Conservation (phyloP, 306 rosid species). For the Lotus japonicus region DNA sequence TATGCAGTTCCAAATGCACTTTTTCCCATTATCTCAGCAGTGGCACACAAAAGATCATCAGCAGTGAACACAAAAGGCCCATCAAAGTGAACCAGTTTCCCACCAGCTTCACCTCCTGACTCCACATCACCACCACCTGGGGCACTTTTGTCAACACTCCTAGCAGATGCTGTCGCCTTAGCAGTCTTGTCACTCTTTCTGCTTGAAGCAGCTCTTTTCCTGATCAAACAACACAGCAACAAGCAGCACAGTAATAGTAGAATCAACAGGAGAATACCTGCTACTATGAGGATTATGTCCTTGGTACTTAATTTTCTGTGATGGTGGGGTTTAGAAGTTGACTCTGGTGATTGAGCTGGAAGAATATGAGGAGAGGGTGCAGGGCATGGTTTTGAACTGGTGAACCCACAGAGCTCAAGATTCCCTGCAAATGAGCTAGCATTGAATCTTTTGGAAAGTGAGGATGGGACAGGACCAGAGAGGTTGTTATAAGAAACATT, state of each 20-base stretch:
- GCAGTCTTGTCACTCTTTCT: conserved; percentile 35
- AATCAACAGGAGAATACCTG: conserved; percentile 59
- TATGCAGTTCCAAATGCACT: conserved; percentile 88
- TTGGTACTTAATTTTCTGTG: conserved; percentile 61
- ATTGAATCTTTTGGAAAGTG: conserved; percentile 68
- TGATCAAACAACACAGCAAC: conserved; percentile 61
- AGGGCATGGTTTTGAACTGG: conserved; percentile 55
- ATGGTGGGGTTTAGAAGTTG: conserved; percentile 24
- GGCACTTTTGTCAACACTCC: conserved; percentile 43
- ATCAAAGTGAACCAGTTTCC: conserved; percentile 71
- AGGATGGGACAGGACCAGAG: conserved; percentile 70
- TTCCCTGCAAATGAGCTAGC: conserved; percentile 80
- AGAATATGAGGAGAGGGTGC: conserved; percentile 40
- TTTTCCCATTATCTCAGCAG: conserved; percentile 93
- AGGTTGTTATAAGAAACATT: conserved; percentile 85
- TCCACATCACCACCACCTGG: conserved; percentile 41
- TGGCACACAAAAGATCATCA: conserved; percentile 83
- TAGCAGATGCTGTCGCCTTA: conserved; percentile 35
- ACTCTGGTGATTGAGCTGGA: conserved; percentile 47
- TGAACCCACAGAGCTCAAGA: conserved; percentile 69
- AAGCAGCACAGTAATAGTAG: conserved; percentile 67
- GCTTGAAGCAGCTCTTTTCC: conserved; percentile 51
- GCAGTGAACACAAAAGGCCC: conserved; percentile 88
- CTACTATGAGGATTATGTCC: conserved; percentile 78
- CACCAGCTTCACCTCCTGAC: conserved; percentile 74